These are phyloP conservation scores for Pochonia chlamydosporia DNA, from an alignment of 2,329 filamentous ascomycete genomes.

Conservation along the genomic window DNA sequence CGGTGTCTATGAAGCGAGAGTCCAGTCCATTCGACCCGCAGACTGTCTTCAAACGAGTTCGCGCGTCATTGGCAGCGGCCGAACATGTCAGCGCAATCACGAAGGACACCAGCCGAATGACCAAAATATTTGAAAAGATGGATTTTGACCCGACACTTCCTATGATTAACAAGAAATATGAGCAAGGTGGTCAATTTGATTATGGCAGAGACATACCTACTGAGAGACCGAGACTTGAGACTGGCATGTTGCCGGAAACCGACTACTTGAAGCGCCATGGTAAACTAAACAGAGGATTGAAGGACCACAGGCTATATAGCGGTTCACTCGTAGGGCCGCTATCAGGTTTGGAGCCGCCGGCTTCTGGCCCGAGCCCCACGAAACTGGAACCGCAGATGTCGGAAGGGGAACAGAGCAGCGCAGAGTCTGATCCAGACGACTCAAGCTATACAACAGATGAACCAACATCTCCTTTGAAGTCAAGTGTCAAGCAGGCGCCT, in stretches of 20 bases:
- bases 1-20: constrained; percentile 39
- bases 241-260: constrained; percentile 36
- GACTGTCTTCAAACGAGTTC: constrained; percentile 53
- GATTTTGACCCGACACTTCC: constrained; percentile 48
- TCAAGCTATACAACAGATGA: constrained; percentile 44
- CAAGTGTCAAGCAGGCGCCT: constrained; percentile 34
- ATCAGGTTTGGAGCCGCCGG: constrained; percentile 18
- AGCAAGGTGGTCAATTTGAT: constrained; percentile 49
- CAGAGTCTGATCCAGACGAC: constrained; percentile 51
- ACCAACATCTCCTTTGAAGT: constrained; percentile 43
- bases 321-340: constrained; percentile 21
- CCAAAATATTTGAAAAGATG: constrained; percentile 48
- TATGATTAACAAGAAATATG: constrained; percentile 53
- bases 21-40: constrained; percentile 53
- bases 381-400: constrained; percentile 32
- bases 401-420: constrained; percentile 43
- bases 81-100: constrained; percentile 14
- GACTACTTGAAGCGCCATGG: constrained; percentile 43
- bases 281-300: constrained; percentile 32
- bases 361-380: constrained; percentile 26
- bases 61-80: constrained; percentile 35
- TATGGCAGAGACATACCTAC: constrained; percentile 28
- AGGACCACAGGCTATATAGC: constrained; percentile 17
- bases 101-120: constrained; percentile 25
- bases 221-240: constrained; percentile 21